Evolutionary conservation across 1,139 yeast species (phyloP).

Genomic region (Yamadazyma triangularis): DNA sequence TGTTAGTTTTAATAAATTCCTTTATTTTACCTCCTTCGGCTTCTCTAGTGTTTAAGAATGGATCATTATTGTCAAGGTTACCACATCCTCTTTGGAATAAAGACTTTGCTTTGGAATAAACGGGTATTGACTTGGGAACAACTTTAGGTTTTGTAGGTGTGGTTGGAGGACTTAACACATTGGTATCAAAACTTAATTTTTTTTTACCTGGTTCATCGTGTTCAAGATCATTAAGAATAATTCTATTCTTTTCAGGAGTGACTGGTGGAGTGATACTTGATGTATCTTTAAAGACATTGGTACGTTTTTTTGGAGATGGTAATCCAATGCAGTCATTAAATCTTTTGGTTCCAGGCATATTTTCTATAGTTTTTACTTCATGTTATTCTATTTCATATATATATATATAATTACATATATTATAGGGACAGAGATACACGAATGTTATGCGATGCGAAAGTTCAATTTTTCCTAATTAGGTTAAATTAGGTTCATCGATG

Average conservation of each 20-base stretch:
- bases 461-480: not conserved
- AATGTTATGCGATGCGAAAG: not conserved
- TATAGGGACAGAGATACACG: not conserved
- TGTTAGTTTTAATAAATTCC: constrained; percentile 40
- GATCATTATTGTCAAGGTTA: constrained; percentile 5
- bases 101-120: constrained; percentile 48
- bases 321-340: not conserved
- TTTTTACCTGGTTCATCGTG: constrained; percentile 6
- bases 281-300: constrained; percentile 4
- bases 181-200: constrained; percentile 4
- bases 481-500: too few species aligned
- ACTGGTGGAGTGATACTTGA: constrained; percentile 25
- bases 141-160: constrained; percentile 18
- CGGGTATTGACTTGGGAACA: constrained; percentile 11
- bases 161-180: constrained; percentile 20
- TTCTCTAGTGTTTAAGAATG: constrained; percentile 51
- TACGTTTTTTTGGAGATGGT: not conserved
- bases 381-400: not conserved
- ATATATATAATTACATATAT: too few species aligned
- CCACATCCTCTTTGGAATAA: constrained; percentile 54
- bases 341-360: too few species aligned
- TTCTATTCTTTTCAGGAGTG: constrained; percentile 30
- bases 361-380: too few species aligned
- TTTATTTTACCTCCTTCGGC: constrained; percentile 51
- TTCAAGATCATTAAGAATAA: constrained; percentile 13